Evolutionary conservation across 2,329 filamentous ascomycete genomes (phyloP).

Genomic region (Aspergillus brunneoviolaceus): DNA sequence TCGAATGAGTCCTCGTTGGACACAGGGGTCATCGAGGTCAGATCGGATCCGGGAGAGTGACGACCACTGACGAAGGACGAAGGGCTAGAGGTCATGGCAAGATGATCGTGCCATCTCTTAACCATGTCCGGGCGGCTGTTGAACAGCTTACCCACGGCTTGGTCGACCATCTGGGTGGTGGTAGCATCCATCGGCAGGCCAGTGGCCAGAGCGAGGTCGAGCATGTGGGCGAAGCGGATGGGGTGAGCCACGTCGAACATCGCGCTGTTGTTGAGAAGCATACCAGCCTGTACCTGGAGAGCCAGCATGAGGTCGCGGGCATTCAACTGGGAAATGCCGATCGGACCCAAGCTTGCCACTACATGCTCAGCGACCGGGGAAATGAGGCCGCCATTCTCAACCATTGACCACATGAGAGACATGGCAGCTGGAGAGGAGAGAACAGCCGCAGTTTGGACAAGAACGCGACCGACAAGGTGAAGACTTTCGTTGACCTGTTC

Average conservation of each 20-base stretch:
- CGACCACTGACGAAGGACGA: constrained; percentile 42
- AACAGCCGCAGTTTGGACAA: constrained; percentile 53
- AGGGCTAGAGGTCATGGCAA: constrained; percentile 47
- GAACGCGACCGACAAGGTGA: constrained; percentile 64
- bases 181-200: constrained; percentile 55
- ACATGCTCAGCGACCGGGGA: constrained; percentile 60
- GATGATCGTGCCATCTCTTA: constrained; percentile 59
- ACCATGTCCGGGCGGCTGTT: constrained; percentile 47
- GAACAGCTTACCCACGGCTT: constrained; percentile 56
- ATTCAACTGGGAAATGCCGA: constrained; percentile 58
- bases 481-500: constrained; percentile 87
- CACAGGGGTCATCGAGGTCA: constrained; percentile 55
- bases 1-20: constrained; percentile 81
- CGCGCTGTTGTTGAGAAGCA: constrained; percentile 41
- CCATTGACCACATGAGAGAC: constrained; percentile 63
- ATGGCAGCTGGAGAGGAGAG: constrained; percentile 57
- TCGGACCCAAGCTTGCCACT: constrained; percentile 60
- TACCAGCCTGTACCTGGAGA: constrained; percentile 59
- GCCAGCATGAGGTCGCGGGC: constrained; percentile 55
- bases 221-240: constrained; percentile 61
- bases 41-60: constrained; percentile 46
- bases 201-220: constrained; percentile 57
- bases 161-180: constrained; percentile 58
- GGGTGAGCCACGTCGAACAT: constrained; percentile 57
- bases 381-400: constrained; percentile 63